Base-by-base conservation (phyloP, 83 land plant species). In the Picea abies region DNA sequence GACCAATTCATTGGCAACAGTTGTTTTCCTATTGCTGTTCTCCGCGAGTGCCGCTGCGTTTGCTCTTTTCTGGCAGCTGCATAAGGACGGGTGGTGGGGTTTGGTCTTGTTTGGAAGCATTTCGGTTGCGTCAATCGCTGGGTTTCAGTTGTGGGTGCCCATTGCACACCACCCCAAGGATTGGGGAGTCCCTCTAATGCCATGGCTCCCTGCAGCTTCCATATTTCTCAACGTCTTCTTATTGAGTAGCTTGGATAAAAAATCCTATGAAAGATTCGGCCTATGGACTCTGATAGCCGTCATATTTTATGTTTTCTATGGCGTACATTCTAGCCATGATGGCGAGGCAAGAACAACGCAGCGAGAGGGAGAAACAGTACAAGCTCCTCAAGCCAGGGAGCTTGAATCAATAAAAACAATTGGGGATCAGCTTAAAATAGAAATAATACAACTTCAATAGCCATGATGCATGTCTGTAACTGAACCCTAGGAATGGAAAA, bases 101-200 rank as follows among this genome's bases (percentile, higher is more conserved):
- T 80, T 89, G 3, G 49, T 79, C 15, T 25, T 88, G 1, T 79
- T 86, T 25, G 84, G 85, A 6, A 79, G 52, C 3, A 39, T 75
- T n/a, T 52, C 78, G 17, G 8, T 86, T 78, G 37, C 25, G 17
- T 66, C 86, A 44, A 92, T 88, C 0, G 82, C 82, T 58, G 49
- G 79, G 23, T 95, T 91, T 80, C 91, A 90, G 78, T 76, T 52
- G 76, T 58, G 60, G 47, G 88, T 90, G 9, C 88, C 92, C n/a
- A 65, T 80, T 10, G 84, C 56, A 3, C 68, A 73, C 9, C 79
- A 73, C 16, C 80, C 80, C 8, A 60, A 82, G 65, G 87, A 82
- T 11, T 93, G 96, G 98, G 80, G 87, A 19, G 94, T 89, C 23
- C 96, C 96, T n/a, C 69, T 83, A 67, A 89, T 94, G 94, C 98